These are phyloP conservation scores for Penicillium sp. DNA, from an alignment of 2,329 filamentous ascomycete genomes.

Conservation along the genomic window DNA sequence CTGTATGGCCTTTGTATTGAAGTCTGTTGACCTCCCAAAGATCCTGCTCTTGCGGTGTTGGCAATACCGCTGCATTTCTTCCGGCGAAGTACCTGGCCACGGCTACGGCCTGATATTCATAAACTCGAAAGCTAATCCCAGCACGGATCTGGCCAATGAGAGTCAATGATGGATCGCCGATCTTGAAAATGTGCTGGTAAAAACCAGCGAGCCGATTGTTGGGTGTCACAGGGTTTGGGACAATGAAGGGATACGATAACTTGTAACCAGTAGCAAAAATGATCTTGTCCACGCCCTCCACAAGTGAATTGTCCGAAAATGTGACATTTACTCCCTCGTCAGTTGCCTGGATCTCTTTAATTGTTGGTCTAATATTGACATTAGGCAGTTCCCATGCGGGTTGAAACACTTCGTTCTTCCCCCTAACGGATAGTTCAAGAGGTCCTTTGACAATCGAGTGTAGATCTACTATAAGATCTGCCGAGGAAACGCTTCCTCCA, in stretches of 20 bases:
- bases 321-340: conserved; percentile 3
- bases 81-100: conserved; percentile 31
- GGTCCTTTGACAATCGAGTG: conserved; percentile 23
- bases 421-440: conserved; percentile 23
- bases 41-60: conserved; percentile 22
- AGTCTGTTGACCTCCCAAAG: conserved; percentile 29
- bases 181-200: conserved; percentile 35
- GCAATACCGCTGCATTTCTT: conserved; percentile 21
- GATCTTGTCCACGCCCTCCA: conserved; percentile 26
- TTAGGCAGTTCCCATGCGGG: conserved; percentile 27
- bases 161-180: conserved; percentile 29
- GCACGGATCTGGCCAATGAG: conserved; percentile 31
- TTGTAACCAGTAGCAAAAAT: conserved; percentile 36
- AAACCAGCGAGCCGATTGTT: conserved; percentile 29
- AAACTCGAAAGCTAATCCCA: conserved; percentile 31
- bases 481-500: conserved; percentile 31
- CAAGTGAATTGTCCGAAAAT: conserved; percentile 24
- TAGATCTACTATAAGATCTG: conserved; percentile 30
- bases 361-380: conserved; percentile 21
- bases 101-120: conserved; percentile 34
- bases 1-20: conserved; percentile 20
- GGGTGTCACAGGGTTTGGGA: conserved; percentile 20
- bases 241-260: conserved; percentile 31
- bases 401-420: conserved; percentile 20
- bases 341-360: conserved; percentile 12